A percentile compares a stretch with the other conserved stretches of the same genome.
Conservation (phyloP, 768 basidiomycete genomes). For the Sistotremastrum suecicum region DNA sequence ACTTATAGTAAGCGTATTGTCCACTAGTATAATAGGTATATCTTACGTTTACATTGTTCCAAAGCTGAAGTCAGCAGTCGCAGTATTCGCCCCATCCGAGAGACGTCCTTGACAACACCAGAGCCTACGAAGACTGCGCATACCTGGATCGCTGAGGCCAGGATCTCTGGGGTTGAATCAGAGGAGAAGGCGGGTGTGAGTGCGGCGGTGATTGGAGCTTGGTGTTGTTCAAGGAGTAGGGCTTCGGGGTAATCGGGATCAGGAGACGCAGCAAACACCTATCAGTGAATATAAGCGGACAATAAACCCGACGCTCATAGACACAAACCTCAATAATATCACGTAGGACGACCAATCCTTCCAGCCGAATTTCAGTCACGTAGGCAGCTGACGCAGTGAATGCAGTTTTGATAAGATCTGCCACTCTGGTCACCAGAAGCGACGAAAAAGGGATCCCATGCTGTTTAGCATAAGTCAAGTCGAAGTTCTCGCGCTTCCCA, state of each 20-base stretch:
- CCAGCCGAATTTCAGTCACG: constrained; percentile 87
- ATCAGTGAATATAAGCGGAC: too few relatives aligned
- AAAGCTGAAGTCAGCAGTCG: constrained; percentile 79
- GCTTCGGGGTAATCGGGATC: constrained; percentile 91
- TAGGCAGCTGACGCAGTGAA: constrained; percentile 96
- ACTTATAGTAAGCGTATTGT: constrained; percentile 1
- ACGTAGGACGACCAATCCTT: constrained; percentile 75
- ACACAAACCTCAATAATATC: constrained; percentile 81
- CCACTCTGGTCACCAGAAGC: constrained; percentile 71
- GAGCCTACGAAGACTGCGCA: constrained; percentile 94
- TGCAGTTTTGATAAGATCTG: constrained; percentile 94
- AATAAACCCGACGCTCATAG: constrained; percentile 3
- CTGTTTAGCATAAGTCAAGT: constrained; percentile 53
- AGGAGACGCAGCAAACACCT: constrained; percentile 78
- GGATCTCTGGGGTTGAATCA: constrained; percentile 89
- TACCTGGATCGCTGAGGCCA: constrained; percentile 83
- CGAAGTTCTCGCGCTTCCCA: constrained; percentile 72
- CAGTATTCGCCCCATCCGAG: constrained; percentile 86
- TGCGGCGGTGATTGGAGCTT: constrained; percentile 95
- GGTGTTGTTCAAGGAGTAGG: constrained; percentile 87
- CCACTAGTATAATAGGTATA: too few relatives aligned
- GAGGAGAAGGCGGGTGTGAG: constrained; percentile 92
- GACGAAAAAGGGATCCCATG: constrained; percentile 42
- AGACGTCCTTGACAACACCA: constrained; percentile 83
- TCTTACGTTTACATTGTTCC: constrained; percentile 76